Base-by-base conservation (phyloP, 768 basidiomycete genomes). In the Tubosaeta sp. region DNA sequence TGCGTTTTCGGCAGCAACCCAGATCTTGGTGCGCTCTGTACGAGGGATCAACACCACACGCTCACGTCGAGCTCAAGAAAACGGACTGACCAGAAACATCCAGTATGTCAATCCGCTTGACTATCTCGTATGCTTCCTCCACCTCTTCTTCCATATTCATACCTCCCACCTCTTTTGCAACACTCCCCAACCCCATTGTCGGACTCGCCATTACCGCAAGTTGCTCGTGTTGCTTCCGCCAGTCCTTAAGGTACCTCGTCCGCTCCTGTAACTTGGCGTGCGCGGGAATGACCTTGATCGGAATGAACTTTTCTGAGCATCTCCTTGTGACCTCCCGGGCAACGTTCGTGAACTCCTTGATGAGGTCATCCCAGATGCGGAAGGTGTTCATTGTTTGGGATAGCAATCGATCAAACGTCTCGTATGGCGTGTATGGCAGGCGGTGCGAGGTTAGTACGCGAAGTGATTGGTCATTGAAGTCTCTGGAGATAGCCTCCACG, bases 91-190 rank as follows among this genome's bases (percentile, higher is more conserved):
- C 77, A 38, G 92, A 91, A 6, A 97, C 93, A 67, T 99, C 97
- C 50, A 99, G 74, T 4, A 97, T 91, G 63, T 98, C 94, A 54
- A 97, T 93, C 60, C 91, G 83, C 77, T 97, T 98, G 63, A 99
- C 82, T n/a, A 88, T 85, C 65, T 99, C 95, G 68, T 97, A 99
- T 12, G 92, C 93, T 67, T 92, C 86, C 67, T 91, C 86, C 39
- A 97, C 94, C 68, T 97, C 95, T 62, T 93, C 93, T 65, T 95
- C 94, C 95, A 97, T 97, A 64, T 97, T 93, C 80, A 97, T 87
- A 3, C 91, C 93, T 1, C 88, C 86, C 14, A 89, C 82, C 55
- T 91, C 86, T 62, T 84, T 79, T 4, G 87, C 84, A 7, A 83
- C 77, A 35, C 84, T 76, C 4, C 83, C 84, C 14, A 95, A 71